Evolutionary conservation across 495 filamentous ascomycete species (phyloP).

Genomic region (Thozetella sp.): DNA sequence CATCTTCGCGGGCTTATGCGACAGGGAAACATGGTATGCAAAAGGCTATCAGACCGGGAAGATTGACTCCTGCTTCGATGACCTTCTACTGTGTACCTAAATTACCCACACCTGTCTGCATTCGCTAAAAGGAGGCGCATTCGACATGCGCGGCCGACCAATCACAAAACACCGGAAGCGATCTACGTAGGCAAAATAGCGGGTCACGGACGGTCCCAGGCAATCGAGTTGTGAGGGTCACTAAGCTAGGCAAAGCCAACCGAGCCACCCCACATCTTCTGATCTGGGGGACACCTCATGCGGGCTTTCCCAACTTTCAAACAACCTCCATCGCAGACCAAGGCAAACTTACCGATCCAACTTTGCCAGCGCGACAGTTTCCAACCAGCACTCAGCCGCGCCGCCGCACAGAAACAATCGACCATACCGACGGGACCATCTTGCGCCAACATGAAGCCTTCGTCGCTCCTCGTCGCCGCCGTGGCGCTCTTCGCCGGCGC

Average conservation of each 20-base stretch:
- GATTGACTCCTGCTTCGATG: too few relatives aligned
- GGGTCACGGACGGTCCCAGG: neutral
- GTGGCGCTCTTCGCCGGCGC: constrained; percentile 56
- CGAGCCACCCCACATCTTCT: neutral
- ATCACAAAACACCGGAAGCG: neutral
- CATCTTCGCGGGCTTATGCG: too few relatives aligned
- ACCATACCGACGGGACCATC: too few relatives aligned
- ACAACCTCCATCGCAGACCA: neutral
- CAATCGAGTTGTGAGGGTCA: neutral
- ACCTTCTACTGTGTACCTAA: too few relatives aligned
- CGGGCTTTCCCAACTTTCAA: neutral
- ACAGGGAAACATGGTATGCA: too few relatives aligned
- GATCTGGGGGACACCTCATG: neutral
- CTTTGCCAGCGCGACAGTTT: neutral
- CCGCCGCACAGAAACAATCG: too few relatives aligned
- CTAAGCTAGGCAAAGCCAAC: too few relatives aligned
- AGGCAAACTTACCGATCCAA: neutral
- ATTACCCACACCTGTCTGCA: too few relatives aligned
- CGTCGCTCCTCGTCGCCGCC: constrained; percentile 52
- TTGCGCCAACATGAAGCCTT: constrained; percentile 62
- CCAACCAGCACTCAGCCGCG: constrained; percentile 2
- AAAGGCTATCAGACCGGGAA: too few relatives aligned
- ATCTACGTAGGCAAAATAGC: neutral
- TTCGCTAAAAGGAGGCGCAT: neutral
- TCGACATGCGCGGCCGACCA: neutral